Percentiles rank a stretch among this genome's conserved stretches.
Conservation (phyloP, 1,139 yeast genomes). For the Casaregolazyma suthepensis region DNA sequence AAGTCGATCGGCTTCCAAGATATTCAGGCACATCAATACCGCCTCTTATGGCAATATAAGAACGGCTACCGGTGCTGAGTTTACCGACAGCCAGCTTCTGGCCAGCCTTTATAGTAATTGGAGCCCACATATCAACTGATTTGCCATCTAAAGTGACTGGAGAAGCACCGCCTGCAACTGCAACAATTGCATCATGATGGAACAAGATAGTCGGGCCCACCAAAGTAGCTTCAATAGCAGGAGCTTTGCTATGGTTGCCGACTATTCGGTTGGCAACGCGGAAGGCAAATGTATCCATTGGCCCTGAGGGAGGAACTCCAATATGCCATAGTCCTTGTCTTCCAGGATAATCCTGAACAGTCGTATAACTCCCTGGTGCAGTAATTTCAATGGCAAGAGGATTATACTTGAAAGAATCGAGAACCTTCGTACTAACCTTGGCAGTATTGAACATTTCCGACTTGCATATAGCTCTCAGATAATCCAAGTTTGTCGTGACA, state of each 20-base stretch:
- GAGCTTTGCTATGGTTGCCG: slow-evolving; percentile 74
- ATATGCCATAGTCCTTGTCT: slow-evolving; percentile 80
- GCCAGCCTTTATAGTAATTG: slow-evolving; percentile 64
- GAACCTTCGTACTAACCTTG: slow-evolving; percentile 75
- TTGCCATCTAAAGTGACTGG: slow-evolving; percentile 60
- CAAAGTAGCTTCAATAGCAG: slow-evolving; percentile 86
- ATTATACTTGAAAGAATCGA: slow-evolving; percentile 72
- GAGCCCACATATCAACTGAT: slow-evolving; percentile 59
- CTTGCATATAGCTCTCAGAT: slow-evolving; percentile 75
- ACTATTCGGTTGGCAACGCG: slow-evolving; percentile 84
- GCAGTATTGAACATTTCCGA: slow-evolving; percentile 81
- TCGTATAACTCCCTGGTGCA: slow-evolving; percentile 88
- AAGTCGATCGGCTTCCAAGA: slow-evolving; percentile 93
- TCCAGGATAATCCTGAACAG: slow-evolving; percentile 96
- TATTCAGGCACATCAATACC: slow-evolving; percentile 93
- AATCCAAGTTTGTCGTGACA: slow-evolving; percentile 83
- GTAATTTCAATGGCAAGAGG: slow-evolving; percentile 82
- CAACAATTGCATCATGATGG: slow-evolving; percentile 71
- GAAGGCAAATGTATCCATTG: slow-evolving; percentile 92
- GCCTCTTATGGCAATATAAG: slow-evolving; percentile 83
- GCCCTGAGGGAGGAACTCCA: slow-evolving; percentile 98
- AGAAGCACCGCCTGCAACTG: slow-evolving; percentile 80
- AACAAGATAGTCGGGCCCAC: slow-evolving; percentile 80
- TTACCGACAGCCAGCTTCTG: slow-evolving; percentile 78
- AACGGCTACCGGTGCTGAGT: slow-evolving; percentile 73